Evolutionary conservation across 495 filamentous ascomycete genomes (phyloP).

Genomic region (Xylaria venustula): DNA sequence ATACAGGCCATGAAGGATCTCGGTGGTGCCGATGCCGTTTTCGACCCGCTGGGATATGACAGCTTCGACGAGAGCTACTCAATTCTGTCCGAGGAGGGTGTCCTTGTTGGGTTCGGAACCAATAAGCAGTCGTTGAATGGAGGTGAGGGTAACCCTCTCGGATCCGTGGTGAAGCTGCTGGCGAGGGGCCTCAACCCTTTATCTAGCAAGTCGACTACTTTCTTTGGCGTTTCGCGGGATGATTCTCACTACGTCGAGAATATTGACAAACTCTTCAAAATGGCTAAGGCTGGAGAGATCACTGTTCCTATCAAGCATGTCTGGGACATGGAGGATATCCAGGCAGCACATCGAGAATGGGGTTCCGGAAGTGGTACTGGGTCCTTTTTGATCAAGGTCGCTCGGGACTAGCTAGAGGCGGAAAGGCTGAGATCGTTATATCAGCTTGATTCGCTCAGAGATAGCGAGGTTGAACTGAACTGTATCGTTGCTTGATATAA

Average conservation of each 20-base stretch:
- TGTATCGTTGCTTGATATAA: not conserved
- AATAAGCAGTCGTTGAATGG: conserved; percentile 22
- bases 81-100: conserved; percentile 26
- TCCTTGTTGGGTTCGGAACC: conserved; percentile 29
- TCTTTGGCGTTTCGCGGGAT: conserved; percentile 38
- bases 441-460: not conserved
- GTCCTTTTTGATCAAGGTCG: conserved; percentile 33
- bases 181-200: conserved; percentile 22
- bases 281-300: conserved; percentile 36
- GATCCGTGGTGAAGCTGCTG: conserved; percentile 25
- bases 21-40: conserved; percentile 42
- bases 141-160: conserved; percentile 14
- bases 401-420: conserved; percentile 2
- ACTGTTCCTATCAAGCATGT: conserved; percentile 39
- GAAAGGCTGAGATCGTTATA: not conserved
- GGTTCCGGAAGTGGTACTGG: conserved; percentile 34
- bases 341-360: conserved; percentile 41
- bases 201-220: conserved; percentile 27
- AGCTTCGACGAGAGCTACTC: conserved; percentile 45
- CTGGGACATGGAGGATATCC: conserved; percentile 40
- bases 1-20: conserved; percentile 37
- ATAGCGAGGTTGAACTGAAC: not conserved
- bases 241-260: conserved; percentile 29
- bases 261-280: conserved; percentile 27
- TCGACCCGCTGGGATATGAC: conserved; percentile 46